Conservation (phyloP, 2,329 filamentous ascomycete genomes). For the Trichoderma lentiforme region DNA sequence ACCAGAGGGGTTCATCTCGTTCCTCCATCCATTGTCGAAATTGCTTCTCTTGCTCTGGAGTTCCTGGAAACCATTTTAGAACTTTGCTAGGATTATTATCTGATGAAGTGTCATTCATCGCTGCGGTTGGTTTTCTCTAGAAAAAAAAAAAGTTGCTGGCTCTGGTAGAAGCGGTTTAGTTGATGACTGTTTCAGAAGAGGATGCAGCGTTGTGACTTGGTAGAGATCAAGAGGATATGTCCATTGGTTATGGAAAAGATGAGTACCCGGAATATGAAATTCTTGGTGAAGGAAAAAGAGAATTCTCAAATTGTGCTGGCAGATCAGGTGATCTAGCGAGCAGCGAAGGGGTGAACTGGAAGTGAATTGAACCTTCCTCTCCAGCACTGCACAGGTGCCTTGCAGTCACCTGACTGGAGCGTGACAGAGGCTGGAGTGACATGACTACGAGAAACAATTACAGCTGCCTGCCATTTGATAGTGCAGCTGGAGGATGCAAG, state of each 20-base stretch:
- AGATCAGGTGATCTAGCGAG: neutral
- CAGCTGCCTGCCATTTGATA: neutral
- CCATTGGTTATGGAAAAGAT: neutral
- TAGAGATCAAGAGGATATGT: neutral
- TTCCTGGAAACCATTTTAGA: neutral
- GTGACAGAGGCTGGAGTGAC: neutral
- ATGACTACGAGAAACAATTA: neutral
- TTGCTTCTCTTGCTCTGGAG: neutral
- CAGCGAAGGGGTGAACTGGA: neutral
- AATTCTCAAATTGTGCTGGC: neutral
- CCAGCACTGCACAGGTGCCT: neutral
- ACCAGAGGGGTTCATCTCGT: neutral
- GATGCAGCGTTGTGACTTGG: neutral
- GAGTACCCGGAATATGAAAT: neutral
- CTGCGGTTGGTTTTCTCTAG: neutral
- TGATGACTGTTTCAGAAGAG: neutral
- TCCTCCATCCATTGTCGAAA: neutral
- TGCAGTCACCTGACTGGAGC: neutral
- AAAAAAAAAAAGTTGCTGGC: too few relatives aligned
- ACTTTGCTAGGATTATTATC: accelerated
- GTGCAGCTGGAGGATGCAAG: neutral
- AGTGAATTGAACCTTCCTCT: neutral
- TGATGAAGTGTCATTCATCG: neutral
- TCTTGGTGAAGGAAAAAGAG: accelerated
- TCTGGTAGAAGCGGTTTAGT: accelerated